phyloP scores from a whole-genome alignment of 225 moss, liverwort and hornwort species.

The Physcomitrellopsis africana region DNA sequence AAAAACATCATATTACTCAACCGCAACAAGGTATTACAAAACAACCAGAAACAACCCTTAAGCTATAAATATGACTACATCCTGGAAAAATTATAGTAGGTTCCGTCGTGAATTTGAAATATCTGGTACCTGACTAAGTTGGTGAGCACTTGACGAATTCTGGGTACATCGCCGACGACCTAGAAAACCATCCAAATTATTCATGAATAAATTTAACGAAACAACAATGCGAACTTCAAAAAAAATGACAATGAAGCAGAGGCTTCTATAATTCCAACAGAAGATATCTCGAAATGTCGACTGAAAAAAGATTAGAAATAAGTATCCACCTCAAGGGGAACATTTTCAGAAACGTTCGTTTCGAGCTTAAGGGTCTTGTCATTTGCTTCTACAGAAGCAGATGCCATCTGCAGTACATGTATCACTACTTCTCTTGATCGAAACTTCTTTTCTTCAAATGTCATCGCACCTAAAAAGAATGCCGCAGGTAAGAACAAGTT shows the following conservation, averaged over 20 bases:
- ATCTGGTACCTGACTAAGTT: conserved; percentile 69
- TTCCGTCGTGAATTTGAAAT: conserved; percentile 14
- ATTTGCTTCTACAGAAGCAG: conserved; percentile 49
- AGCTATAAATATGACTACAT: conserved; percentile 1
- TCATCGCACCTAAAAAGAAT: conserved; percentile 69
- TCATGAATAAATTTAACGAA: conserved; percentile 5
- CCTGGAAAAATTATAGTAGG: not conserved
- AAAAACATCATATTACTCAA: not conserved
- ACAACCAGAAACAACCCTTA: not conserved
- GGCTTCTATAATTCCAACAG: conserved; percentile 9
- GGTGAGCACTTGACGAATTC: conserved; percentile 82
- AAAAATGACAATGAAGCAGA: not conserved
- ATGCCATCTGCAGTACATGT: conserved; percentile 66
- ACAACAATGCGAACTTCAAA: not conserved
- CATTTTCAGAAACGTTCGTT: conserved; percentile 49
- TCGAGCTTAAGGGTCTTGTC: conserved; percentile 55
- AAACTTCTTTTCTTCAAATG: conserved; percentile 74
- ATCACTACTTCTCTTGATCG: conserved; percentile 76
- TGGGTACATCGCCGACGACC: conserved; percentile 77
- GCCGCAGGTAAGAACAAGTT: conserved; percentile 1
- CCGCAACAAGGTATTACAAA: not conserved
- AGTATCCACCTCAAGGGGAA: conserved; percentile 64
- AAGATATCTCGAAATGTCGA: not conserved
- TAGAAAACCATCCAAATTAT: conserved; percentile 27
- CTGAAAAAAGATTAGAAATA: not conserved